A percentile compares a stretch with the other conserved stretches of the same genome.
These are phyloP conservation scores for Claviceps citrina DNA, from an alignment of 2,329 filamentous ascomycete genomes.

Conservation along the genomic window DNA sequence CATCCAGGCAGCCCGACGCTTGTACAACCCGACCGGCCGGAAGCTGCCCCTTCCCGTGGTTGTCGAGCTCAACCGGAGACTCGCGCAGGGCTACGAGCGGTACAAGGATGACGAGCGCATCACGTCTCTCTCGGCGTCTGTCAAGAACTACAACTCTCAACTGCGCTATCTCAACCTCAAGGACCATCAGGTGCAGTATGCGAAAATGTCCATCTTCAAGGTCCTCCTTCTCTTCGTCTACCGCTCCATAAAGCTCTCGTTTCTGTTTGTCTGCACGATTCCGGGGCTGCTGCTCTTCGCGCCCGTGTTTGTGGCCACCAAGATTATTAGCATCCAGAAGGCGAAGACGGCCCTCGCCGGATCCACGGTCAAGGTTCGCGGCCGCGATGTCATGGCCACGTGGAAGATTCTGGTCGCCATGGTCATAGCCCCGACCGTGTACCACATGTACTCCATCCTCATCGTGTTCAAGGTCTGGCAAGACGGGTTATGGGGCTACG, in stretches of 20 bases:
- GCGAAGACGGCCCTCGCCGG: constrained; percentile 70
- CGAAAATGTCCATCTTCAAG: constrained; percentile 61
- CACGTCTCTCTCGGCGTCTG: constrained; percentile 54
- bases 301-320: constrained; percentile 73
- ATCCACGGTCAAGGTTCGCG: constrained; percentile 77
- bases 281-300: constrained; percentile 79
- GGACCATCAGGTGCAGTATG: constrained; percentile 90
- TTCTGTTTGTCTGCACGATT: constrained; percentile 67
- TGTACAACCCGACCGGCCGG: constrained; percentile 90
- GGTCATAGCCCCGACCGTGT: constrained; percentile 66
- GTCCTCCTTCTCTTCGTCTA: constrained; percentile 68
- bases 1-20: constrained; percentile 79
- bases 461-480: constrained; percentile 64
- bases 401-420: constrained; percentile 88
- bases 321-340: constrained; percentile 67
- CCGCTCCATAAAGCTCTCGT: constrained; percentile 58
- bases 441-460: constrained; percentile 63
- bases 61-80: constrained; percentile 80
- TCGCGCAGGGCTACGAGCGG: constrained; percentile 79
- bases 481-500: constrained; percentile 68
- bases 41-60: constrained; percentile 85
- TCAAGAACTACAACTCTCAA: constrained; percentile 75
- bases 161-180: constrained; percentile 74
- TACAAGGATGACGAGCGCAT: constrained; percentile 88
- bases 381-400: constrained; percentile 78